Base-by-base conservation (phyloP, 148 eudicot species). In the Vaccinium darrowii region DNA sequence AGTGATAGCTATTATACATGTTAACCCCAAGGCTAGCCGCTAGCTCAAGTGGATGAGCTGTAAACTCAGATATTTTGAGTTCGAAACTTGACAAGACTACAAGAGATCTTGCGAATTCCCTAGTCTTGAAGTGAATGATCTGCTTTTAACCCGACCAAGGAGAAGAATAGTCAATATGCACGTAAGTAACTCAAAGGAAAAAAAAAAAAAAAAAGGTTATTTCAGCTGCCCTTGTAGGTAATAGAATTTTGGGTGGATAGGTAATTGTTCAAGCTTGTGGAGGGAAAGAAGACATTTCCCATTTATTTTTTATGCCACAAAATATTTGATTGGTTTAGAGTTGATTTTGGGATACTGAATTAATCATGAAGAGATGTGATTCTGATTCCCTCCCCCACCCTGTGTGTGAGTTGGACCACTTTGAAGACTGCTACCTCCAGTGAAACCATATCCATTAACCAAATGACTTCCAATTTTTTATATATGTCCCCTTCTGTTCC, bases 371-470 rank as follows among this genome's bases (percentile, higher is more conserved):
- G 36, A 11, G 73, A 67, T 67, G 73, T 25, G 73, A 67, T 67
- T 67, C 73, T 67, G 73, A 67, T 67, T 67, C 73, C 67, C 23
- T 67, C 25, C 73, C 65, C 23, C 73, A 67, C 73, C 73, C 15
- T 27, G 0, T 11, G 39, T 25, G 36, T 25, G 9, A 67, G 73
- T 12, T 67, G 73, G 39, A 67, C 73, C 73, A 67, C 73, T 23
- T 67, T 27, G 33, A 23, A 23, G 30, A 8, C 72, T 23, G 72
- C 72, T 23, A 65, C 33, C 30, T 23, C 73, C 73, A 67, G 73
- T 11, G 73, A 12, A 23, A 67, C 73, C 73, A 25, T 67, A 67
- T 67, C 73, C 73, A 10, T 10, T 21, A 21, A 65, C 72, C 13
- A 65, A 9, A 65, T 65, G 72, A 65, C 14, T 23, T 65, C 56